phyloP scores from a whole-genome alignment of 768 basidiomycete genomes.

The Suillus clintonianus region DNA sequence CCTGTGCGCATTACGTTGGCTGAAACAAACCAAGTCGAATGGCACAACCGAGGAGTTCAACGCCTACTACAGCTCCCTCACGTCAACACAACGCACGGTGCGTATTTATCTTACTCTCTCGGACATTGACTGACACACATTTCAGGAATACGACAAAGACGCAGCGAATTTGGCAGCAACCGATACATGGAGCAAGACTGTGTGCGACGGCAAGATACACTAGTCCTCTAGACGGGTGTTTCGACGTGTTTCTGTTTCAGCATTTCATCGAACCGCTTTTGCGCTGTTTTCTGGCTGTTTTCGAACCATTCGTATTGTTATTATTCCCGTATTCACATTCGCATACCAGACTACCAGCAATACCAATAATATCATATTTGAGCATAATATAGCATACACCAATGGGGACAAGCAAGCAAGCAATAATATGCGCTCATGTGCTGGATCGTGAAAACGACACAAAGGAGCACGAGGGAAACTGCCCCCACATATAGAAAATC shows the following conservation, averaged over 20 bases:
- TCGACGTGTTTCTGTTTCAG: too few relatives aligned
- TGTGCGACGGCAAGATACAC: not conserved
- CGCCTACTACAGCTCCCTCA: not conserved
- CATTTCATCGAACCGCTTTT: not conserved
- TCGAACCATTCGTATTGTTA: too few relatives aligned
- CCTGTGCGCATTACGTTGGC: constrained; percentile 2
- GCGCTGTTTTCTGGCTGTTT: not conserved
- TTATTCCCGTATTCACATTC: not conserved
- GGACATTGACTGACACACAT: not conserved
- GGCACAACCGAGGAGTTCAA: constrained; percentile 7
- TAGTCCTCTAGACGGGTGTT: not conserved
- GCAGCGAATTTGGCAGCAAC: not conserved
- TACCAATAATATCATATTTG: not conserved
- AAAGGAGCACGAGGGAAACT: not conserved
- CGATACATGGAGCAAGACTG: not conserved
- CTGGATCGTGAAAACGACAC: not conserved
- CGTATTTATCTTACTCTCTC: not conserved
- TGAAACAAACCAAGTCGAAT: constrained; percentile 4
- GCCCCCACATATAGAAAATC: not conserved
- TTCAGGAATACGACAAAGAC: not conserved
- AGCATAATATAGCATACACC: not conserved
- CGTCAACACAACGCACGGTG: too few relatives aligned
- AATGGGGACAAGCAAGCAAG: not conserved
- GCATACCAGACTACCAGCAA: not conserved
- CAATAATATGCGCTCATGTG: not conserved